Conservation (phyloP, 2,329 filamentous ascomycete genomes). For the Lecanicillium sp. region DNA sequence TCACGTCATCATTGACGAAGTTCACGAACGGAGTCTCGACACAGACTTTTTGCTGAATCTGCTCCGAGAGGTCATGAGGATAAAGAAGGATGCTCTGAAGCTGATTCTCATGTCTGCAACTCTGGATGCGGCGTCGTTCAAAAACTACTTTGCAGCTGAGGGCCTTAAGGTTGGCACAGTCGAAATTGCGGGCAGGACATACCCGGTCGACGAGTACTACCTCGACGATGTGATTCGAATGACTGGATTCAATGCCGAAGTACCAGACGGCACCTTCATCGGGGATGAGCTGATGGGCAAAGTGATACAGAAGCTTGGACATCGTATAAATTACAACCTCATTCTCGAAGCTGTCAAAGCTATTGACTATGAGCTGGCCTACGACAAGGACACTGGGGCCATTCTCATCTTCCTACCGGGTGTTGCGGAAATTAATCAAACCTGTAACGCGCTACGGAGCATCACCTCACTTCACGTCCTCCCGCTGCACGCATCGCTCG, state of each 20-base stretch:
- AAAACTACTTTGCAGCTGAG: conserved; percentile 69
- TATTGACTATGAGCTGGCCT: conserved; percentile 69
- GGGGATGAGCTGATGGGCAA: conserved; percentile 56
- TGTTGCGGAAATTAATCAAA: conserved; percentile 81
- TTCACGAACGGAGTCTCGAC: conserved; percentile 90
- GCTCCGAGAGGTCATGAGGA: conserved; percentile 70
- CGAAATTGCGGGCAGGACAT: conserved; percentile 82
- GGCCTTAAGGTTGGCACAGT: conserved; percentile 66
- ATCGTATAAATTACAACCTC: conserved; percentile 86
- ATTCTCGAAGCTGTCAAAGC: conserved; percentile 71
- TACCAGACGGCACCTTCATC: conserved; percentile 35
- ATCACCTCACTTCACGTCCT: conserved; percentile 63
- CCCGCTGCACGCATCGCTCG: conserved; percentile 84
- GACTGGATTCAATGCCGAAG: conserved; percentile 60
- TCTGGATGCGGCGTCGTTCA: conserved; percentile 79
- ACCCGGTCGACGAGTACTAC: conserved; percentile 83
- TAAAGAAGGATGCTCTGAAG: conserved; percentile 72
- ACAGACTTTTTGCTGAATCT: conserved; percentile 90
- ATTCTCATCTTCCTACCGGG: conserved; percentile 96
- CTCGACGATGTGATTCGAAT: conserved; percentile 79
- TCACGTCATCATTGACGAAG: conserved; percentile 92
- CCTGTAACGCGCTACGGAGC: conserved; percentile 59
- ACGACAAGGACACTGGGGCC: conserved; percentile 61
- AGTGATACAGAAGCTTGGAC: conserved; percentile 64
- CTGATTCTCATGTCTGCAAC: conserved; percentile 95